Evolutionary conservation across 164 flowering plant genomes (phyloP).

Genomic region (Warburgia ugandensis): DNA sequence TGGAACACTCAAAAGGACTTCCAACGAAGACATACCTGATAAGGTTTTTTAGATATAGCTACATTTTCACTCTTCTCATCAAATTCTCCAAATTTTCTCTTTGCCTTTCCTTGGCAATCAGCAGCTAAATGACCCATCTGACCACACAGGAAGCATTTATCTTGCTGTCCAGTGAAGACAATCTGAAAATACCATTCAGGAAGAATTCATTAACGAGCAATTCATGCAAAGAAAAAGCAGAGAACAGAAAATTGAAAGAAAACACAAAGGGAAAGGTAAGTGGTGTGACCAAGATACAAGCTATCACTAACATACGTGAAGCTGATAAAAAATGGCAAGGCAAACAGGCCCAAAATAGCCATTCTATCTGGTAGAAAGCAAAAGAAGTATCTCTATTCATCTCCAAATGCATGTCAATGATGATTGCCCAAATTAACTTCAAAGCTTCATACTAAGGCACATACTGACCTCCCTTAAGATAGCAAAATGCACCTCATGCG

Average conservation of each 20-base stretch:
- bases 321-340: no score
- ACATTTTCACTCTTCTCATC: slow-evolving; percentile 78
- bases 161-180: slow-evolving; percentile 92
- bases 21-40: slow-evolving; percentile 46
- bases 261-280: no score
- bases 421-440: no score
- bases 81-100: slow-evolving; percentile 87
- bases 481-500: slow-evolving; percentile 95
- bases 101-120: slow-evolving; percentile 86
- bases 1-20: not conserved
- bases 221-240: no score
- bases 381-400: no score
- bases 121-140: slow-evolving; percentile 98
- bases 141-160: slow-evolving; percentile 95
- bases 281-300: no score
- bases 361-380: no score
- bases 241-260: no score
- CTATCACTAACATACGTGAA: no score
- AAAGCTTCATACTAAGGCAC: no score
- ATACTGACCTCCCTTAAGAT: slow-evolving; percentile 81
- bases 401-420: not conserved
- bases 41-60: slow-evolving; percentile 67
- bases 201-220: not conserved
- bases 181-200: no score
- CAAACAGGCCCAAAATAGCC: no score